phyloP scores from a whole-genome alignment of 2,329 filamentous ascomycete species.

The Fusarium acutatum region DNA sequence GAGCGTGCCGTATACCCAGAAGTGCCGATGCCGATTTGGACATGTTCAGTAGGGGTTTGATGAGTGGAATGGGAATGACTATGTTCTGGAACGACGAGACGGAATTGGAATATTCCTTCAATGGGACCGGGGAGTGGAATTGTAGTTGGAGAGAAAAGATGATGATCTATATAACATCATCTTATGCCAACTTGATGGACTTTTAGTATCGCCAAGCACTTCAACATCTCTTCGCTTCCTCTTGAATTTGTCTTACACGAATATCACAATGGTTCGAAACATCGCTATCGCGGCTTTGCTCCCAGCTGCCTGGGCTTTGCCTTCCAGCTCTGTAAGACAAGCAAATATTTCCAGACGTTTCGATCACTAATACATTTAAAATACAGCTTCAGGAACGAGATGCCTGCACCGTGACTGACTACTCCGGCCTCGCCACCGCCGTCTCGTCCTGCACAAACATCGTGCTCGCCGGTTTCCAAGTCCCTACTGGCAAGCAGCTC shows the following conservation, averaged over 20 bases:
- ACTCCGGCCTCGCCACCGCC: not conserved
- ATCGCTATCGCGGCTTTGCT: not conserved
- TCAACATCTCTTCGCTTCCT: fast-evolving
- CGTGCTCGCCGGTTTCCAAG: constrained; percentile 5
- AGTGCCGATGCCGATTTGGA: not conserved
- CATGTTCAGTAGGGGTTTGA: not conserved
- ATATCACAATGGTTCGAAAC: not conserved
- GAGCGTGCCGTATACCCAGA: not conserved
- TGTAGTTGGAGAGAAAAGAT: not conserved
- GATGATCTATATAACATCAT: not conserved
- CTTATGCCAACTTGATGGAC: fast-evolving
- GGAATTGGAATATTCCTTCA: not conserved
- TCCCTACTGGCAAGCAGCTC: constrained; percentile 6
- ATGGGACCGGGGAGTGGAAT: fast-evolving
- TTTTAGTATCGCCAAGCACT: fast-evolving
- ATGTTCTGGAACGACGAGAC: not conserved
- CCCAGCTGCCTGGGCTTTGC: not conserved
- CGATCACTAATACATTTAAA: not conserved
- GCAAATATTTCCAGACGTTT: fast-evolving
- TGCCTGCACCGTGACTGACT: not conserved
- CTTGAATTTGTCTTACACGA: not conserved
- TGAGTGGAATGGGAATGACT: not conserved
- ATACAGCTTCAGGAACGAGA: not conserved
- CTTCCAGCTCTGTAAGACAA: not conserved
- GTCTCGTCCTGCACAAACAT: constrained; percentile 12